phyloP scores from a whole-genome alignment of 1,284 basidiomycete species.

The Ceratobasidium sp. region DNA sequence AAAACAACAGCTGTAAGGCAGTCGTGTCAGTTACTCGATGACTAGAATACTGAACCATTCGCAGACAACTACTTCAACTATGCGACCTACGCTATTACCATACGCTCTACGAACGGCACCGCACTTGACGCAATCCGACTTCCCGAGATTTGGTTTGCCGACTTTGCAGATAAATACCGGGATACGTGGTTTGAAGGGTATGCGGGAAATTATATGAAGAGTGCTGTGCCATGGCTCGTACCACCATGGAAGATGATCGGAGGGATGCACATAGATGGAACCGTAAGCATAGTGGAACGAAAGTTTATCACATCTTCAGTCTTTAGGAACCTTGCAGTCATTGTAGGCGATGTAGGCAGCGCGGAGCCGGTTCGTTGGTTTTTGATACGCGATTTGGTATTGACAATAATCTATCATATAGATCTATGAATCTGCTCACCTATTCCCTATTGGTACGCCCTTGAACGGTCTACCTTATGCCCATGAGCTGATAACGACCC shows the following conservation, averaged over 20 bases:
- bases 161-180: background rate
- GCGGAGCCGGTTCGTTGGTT: too few species aligned
- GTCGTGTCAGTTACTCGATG: too few species aligned
- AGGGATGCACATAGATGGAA: background rate
- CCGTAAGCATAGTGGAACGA: background rate
- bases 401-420: too few species aligned
- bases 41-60: background rate
- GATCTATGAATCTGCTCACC: background rate
- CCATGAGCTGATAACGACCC: too few species aligned
- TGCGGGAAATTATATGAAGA: too few species aligned
- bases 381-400: too few species aligned
- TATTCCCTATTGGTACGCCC: slow-evolving; percentile 4
- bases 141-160: slow-evolving; percentile 8
- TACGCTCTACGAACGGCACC: slow-evolving; percentile 2
- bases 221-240: slow-evolving; percentile 2
- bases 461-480: too few species aligned
- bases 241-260: background rate
- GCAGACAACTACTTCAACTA: background rate
- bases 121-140: background rate
- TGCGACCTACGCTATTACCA: background rate
- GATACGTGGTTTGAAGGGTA: background rate
- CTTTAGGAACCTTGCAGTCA: slow-evolving; percentile 12
- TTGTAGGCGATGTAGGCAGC: too few species aligned
- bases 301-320: background rate
- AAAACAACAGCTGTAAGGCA: background rate